Conservation (phyloP, 768 basidiomycete species). For the Boletus sensibilis region DNA sequence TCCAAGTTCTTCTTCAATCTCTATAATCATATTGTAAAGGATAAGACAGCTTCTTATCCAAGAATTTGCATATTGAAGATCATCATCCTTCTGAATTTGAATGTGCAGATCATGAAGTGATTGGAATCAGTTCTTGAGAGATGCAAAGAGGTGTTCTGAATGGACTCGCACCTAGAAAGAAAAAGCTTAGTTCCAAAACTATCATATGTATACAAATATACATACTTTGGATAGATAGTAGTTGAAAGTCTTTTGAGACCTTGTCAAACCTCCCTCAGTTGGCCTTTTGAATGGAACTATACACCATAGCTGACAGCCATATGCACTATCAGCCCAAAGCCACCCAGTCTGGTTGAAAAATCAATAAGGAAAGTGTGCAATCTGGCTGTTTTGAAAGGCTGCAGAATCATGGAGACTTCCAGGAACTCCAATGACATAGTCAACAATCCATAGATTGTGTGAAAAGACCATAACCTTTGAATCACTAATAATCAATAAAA, state of each 20-base stretch:
- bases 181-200: not conserved
- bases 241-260: slow-evolving; percentile 23
- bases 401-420: slow-evolving; percentile 14
- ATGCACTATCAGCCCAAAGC: slow-evolving; percentile 22
- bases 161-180: slow-evolving; percentile 1
- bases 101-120: slow-evolving; percentile 8
- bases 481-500: not conserved
- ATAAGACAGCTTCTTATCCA: slow-evolving; percentile 6
- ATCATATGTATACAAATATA: not conserved
- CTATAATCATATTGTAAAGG: slow-evolving; percentile 19
- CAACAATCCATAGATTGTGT: slow-evolving; percentile 12
- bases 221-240: slow-evolving; percentile 23
- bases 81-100: slow-evolving; percentile 5
- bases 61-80: slow-evolving; percentile 3
- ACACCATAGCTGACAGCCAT: slow-evolving; percentile 22
- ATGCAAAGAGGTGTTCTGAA: slow-evolving; percentile 13
- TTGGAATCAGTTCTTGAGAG: slow-evolving; percentile 12
- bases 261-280: slow-evolving; percentile 8
- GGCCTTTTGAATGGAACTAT: slow-evolving; percentile 28
- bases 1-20: slow-evolving; percentile 10
- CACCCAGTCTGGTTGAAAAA: slow-evolving; percentile 12
- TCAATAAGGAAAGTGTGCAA: not conserved
- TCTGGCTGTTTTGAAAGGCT: not conserved
- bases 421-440: slow-evolving; percentile 16
- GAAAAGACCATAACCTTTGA: slow-evolving; percentile 8